Conservation (phyloP, 306 rosid genomes). For the Ochetophila trinervis region DNA sequence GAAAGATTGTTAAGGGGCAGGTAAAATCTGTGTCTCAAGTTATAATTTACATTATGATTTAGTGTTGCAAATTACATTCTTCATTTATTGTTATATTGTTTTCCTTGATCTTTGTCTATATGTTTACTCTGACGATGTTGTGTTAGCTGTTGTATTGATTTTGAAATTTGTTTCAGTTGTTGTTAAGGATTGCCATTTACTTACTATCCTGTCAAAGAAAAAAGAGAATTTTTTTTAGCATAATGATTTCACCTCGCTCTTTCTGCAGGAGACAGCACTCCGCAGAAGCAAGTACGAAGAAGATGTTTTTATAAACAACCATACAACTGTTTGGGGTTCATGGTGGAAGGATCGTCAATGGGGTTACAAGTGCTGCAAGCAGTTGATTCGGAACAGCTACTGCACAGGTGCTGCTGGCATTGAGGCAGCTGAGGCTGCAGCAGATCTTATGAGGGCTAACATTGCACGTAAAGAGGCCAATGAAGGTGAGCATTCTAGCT, state of each 20-base stretch:
- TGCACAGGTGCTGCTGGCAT: no score
- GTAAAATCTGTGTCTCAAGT: slow-evolving; percentile 18
- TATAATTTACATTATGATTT: not conserved
- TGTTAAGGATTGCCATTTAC: no score
- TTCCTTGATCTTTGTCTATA: not conserved
- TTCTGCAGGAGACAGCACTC: slow-evolving; percentile 40
- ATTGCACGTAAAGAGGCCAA: no score
- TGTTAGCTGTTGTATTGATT: no score
- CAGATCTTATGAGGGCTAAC: no score
- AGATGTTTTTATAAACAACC: slow-evolving; percentile 53
- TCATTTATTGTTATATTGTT: not conserved
- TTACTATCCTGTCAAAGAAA: no score
- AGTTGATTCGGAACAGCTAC: slow-evolving; percentile 46
- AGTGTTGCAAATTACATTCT: not conserved
- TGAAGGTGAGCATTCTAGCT: no score
- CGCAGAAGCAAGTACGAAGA: slow-evolving; percentile 68
- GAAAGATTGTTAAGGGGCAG: slow-evolving; percentile 66
- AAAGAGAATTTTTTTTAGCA: not conserved
- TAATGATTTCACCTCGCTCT: not conserved
- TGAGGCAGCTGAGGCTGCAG: no score
- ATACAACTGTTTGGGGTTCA: slow-evolving; percentile 66
- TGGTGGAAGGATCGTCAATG: slow-evolving; percentile 86
- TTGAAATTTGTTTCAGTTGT: no score
- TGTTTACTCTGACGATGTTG: no score
- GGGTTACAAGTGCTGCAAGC: slow-evolving; percentile 73